A percentile compares a stretch with the other conserved stretches of the same genome.
Evolutionary conservation across 2,329 filamentous ascomycete species (phyloP).

Genomic region (Furcasterigmium furcatum): DNA sequence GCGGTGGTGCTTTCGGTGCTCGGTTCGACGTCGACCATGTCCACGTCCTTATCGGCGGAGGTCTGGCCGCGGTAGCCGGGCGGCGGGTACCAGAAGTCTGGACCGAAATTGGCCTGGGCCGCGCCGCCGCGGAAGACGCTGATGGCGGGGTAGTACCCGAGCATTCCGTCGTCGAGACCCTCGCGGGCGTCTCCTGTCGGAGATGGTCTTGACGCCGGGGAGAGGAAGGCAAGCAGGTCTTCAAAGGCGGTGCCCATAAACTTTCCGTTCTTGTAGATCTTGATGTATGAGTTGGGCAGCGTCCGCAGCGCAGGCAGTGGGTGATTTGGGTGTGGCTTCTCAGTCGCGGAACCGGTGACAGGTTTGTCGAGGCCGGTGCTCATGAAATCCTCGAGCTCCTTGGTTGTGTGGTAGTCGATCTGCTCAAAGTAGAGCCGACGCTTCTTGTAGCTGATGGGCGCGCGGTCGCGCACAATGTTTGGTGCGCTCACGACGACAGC

Average conservation of each 20-base stretch:
- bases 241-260: conserved; percentile 85
- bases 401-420: conserved; percentile 82
- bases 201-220: conserved; percentile 77
- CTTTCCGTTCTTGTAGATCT: conserved; percentile 88
- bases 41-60: conserved; percentile 39
- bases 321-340: conserved; percentile 70
- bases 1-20: neutral
- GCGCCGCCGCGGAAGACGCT: conserved; percentile 90
- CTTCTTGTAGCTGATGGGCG: conserved; percentile 90
- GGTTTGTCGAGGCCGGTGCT: conserved; percentile 52
- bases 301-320: conserved; percentile 74
- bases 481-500: conserved; percentile 38
- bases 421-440: conserved; percentile 87
- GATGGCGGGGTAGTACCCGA: conserved; percentile 93
- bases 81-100: conserved; percentile 87
- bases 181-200: conserved; percentile 73
- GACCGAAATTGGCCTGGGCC: conserved; percentile 91
- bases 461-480: conserved; percentile 91
- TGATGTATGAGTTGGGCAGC: conserved; percentile 80
- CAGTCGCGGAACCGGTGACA: conserved; percentile 39
- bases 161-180: conserved; percentile 88
- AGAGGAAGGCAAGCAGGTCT: conserved; percentile 84
- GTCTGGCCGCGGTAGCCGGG: conserved; percentile 40
- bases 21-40: conserved; percentile 33
- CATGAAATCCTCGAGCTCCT: conserved; percentile 83